Evolutionary conservation across 192 early-diverging fungal species (phyloP), one percentile per base, ranked within the genome.

Genomic region (Coemansia reversa): DNA sequence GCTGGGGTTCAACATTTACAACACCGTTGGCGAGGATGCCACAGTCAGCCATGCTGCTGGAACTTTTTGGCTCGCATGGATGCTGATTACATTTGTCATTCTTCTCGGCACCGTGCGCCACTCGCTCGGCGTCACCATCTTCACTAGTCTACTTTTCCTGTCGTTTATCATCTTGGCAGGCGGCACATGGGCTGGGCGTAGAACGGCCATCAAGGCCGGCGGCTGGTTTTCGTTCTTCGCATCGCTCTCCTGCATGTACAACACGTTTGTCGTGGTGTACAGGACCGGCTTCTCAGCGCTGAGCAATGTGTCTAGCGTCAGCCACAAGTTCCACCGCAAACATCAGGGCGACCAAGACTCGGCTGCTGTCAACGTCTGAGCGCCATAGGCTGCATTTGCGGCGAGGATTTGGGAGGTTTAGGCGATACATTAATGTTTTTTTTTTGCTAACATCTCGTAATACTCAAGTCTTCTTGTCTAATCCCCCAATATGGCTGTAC

Each of bases 141-240:
- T 93, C 73, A 72, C 63, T 51, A 85, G 86, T 56, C 30, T 80
- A 55, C 74, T 90, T 65, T 79, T 83, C 58, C 57, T 88, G 33
- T 88, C 89, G 23, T 91, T 89, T 58, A 62, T 87, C 30, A 76
- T 92, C 20, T 75, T 93, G 14, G 74, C 89, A 27, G 84, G 86
- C 19, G 85, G 83, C 29, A 85, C 85, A 49, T 85, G 89, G 71
- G 74, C 83, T n/a, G 70, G 78, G 51, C 70, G 78, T 50, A 58
- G 69, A 25, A 60, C 77, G 19, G 69, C 77, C 7, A 73, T 83
- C 65, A 79, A 86, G 51, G 87, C 87, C 45, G 91, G 88, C 56
- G 91, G 91, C 67, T 86, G 84, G 67, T 83, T 93, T 60, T 89
- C 89, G 55, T 78, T 92, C 56, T 82, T 91, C 62, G 90, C 91